A percentile compares a stretch with the other conserved stretches of the same genome.
phyloP scores from a whole-genome alignment of 78 protist genomes.

The Isochrysis galbana region DNA sequence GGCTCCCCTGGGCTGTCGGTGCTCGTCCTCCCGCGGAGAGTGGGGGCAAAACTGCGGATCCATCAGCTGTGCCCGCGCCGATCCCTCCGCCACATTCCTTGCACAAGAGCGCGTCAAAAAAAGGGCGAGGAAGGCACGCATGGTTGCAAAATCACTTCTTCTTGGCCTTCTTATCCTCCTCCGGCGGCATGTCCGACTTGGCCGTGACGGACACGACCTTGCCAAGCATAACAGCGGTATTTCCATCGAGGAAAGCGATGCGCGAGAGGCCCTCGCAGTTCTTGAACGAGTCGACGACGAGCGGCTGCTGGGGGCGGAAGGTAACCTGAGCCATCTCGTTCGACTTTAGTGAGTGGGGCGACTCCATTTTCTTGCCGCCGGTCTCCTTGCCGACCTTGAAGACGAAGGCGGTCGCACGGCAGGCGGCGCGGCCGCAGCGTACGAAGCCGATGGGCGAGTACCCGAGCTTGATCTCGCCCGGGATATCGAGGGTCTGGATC shows the following conservation, averaged over 20 bases:
- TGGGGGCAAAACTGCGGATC: too few relatives aligned
- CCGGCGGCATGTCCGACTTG: background rate
- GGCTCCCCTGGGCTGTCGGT: too few relatives aligned
- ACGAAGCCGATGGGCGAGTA: constrained; percentile 61
- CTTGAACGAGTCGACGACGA: constrained; percentile 64
- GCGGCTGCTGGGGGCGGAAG: constrained; percentile 67
- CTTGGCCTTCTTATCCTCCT: background rate
- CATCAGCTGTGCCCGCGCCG: too few relatives aligned
- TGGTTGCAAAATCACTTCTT: too few relatives aligned
- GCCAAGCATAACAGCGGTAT: constrained; percentile 73
- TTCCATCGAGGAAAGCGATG: constrained; percentile 77
- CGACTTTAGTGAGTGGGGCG: constrained; percentile 62
- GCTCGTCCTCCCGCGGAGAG: too few relatives aligned
- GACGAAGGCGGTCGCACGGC: constrained; percentile 42
- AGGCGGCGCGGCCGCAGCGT: constrained; percentile 54
- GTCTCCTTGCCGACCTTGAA: constrained; percentile 69
- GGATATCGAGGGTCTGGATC: constrained; percentile 60
- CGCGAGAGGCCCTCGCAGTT: constrained; percentile 71
- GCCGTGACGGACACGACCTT: constrained; percentile 14
- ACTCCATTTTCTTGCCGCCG: constrained; percentile 64
- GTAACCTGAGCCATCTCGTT: constrained; percentile 64
- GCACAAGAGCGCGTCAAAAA: too few relatives aligned
- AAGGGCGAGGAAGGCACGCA: too few relatives aligned
- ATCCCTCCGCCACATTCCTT: too few relatives aligned
- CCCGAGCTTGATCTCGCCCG: constrained; percentile 62